A percentile compares a stretch with the other conserved stretches of the same genome.
Evolutionary conservation across 1,284 basidiomycete species (phyloP).

Genomic region (Ganoderma leucocontextum): DNA sequence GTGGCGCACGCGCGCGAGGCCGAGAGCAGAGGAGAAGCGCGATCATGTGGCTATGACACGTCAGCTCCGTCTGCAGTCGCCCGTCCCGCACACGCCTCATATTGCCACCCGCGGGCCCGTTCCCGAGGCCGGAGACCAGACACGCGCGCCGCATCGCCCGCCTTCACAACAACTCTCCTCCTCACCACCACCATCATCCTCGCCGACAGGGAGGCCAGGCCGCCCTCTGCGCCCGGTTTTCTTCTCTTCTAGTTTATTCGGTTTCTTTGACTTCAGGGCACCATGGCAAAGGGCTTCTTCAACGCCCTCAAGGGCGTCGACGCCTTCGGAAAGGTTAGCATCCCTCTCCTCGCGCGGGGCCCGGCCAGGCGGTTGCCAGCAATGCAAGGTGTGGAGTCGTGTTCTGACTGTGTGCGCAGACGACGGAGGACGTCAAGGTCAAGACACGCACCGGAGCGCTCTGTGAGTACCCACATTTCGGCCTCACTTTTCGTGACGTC

Average conservation of each 20-base stretch:
- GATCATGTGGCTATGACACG: conserved; percentile 37
- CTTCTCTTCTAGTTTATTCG: conserved; percentile 31
- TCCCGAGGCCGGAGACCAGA: conserved; percentile 7
- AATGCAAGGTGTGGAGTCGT: not conserved
- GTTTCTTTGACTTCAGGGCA: conserved; percentile 40
- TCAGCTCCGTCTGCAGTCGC: conserved; percentile 19
- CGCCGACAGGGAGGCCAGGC: conserved; percentile 21
- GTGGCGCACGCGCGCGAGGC: conserved; percentile 18
- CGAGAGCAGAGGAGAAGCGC: conserved; percentile 22
- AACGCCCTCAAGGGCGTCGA: conserved; percentile 86
- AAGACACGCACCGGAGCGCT: conserved; percentile 94
- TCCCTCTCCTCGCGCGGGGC: not conserved
- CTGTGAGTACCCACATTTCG: conserved; percentile 58
- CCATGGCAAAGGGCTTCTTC: conserved; percentile 77
- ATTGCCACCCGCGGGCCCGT: not conserved
- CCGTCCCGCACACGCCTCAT: conserved; percentile 10
- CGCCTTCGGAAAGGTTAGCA: conserved; percentile 94
- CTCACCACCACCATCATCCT: conserved; percentile 34
- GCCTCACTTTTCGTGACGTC: conserved; percentile 4
- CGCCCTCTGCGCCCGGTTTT: conserved; percentile 25
- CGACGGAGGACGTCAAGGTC: conserved; percentile 97
- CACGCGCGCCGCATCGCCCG: conserved; percentile 10
- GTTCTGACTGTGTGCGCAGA: conserved; percentile 57
- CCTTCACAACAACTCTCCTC: conserved; percentile 26
- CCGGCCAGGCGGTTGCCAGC: conserved; percentile 11